These are phyloP conservation scores for Aspergillus campestris DNA, from an alignment of 495 filamentous ascomycete genomes.

Conservation along the genomic window DNA sequence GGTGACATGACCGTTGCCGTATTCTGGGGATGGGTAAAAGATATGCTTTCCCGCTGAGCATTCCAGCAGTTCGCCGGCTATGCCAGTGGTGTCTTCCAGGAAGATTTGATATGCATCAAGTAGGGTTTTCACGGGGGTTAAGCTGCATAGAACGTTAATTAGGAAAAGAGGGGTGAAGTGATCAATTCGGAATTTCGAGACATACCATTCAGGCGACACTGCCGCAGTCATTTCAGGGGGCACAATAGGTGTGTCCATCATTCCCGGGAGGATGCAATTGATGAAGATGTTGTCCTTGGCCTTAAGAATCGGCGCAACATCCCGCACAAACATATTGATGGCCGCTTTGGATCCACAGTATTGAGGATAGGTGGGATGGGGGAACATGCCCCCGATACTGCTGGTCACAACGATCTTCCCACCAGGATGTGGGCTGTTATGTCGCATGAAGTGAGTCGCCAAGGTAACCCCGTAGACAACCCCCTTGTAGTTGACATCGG, in stretches of 20 bases:
- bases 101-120: conserved; percentile 17
- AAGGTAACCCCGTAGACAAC: conserved; percentile 20
- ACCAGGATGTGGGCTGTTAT: conserved; percentile 16
- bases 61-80: conserved; percentile 20
- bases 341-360: conserved; percentile 24
- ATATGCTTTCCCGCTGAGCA: conserved; percentile 20
- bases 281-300: conserved; percentile 21
- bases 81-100: conserved; percentile 19
- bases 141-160: conserved; percentile 1
- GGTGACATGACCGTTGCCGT: conserved; percentile 19
- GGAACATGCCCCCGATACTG: conserved; percentile 19
- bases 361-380: conserved; percentile 18
- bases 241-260: conserved; percentile 21
- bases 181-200: background rate
- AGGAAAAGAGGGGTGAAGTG: too few species aligned
- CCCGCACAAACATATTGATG: conserved; percentile 21
- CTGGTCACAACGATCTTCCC: conserved; percentile 21
- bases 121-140: conserved; percentile 19
- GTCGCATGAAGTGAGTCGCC: conserved; percentile 25
- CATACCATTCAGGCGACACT: conserved; percentile 18
- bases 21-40: conserved; percentile 14
- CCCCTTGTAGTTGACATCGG: conserved; percentile 22
- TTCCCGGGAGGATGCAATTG: conserved; percentile 23
- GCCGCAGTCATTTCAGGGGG: conserved; percentile 20
- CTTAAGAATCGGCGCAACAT: conserved; percentile 18